Base-by-base conservation (phyloP, 768 basidiomycete species). In the Suillus americanus region DNA sequence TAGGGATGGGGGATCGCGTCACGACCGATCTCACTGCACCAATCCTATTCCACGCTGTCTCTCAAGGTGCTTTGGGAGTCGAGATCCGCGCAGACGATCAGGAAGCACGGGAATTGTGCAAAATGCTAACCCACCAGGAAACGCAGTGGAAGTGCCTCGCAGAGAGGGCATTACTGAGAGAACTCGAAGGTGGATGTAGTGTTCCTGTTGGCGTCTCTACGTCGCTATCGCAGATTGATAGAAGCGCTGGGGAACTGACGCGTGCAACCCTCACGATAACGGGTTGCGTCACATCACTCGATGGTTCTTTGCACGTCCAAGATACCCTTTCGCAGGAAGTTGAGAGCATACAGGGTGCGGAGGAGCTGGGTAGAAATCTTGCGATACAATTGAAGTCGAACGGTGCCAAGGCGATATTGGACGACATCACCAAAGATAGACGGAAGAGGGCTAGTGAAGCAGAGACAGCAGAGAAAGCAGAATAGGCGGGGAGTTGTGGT, bases 121-220 rank as follows among this genome's bases (percentile, higher is more conserved):
- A 82, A 40, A 81, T 80, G 30, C 75, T 95, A 55, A 92, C 86
- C 1, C 92, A 97, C 73, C 85, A 87, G 79, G 81, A 84, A 73
- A 95, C 94, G 0, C 82, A 87, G 55, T 94, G 89, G 89, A 79
- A 72, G 62, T 93, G 90, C 71, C 79, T 84, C 30, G 94, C 95
- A 2, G 97, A 99, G 77, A 86, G 97, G 16, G 92, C 90, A 1
- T 90, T 92, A 76, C 80, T 99, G 67, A 82, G 90, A n/a, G 89
- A 90, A 28, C 81, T 99, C 61, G 97, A 99, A 77, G 97, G 97
- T 35, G 97, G 97, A 30, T 99, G 97, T 78, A 95, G 93, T 66
- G 96, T 99, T 0, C 97, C 97, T 3, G 95, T 99, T 18, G 97
- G 96, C 4, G 89, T 94, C 35, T 79, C 82, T 60, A 88, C 86